Conservation (phyloP, 2,329 filamentous ascomycete species). For the Fonsecaea nubica region DNA sequence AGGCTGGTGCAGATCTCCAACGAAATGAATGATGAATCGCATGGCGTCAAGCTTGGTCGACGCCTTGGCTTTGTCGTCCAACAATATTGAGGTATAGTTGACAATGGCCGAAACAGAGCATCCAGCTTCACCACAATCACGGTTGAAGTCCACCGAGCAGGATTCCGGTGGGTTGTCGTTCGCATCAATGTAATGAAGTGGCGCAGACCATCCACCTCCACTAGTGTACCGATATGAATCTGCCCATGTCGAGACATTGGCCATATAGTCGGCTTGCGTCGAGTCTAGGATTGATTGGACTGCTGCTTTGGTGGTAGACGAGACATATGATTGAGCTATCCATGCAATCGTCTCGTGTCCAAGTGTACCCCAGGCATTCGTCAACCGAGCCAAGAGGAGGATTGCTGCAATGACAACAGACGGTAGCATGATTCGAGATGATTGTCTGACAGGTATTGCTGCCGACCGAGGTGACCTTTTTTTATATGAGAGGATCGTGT, state of each 20-base stretch:
- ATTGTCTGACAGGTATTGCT: background rate
- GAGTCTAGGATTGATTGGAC: conserved; percentile 54
- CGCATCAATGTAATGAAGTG: conserved; percentile 43
- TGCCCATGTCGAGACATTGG: conserved; percentile 61
- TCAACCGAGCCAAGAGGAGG: conserved; percentile 86
- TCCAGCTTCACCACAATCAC: conserved; percentile 59
- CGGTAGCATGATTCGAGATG: conserved; percentile 57
- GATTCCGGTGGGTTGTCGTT: conserved; percentile 31
- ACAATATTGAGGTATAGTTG: conserved; percentile 54
- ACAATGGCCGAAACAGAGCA: conserved; percentile 61
- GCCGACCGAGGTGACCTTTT: background rate
- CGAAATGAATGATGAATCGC: conserved; percentile 59
- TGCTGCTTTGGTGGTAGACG: conserved; percentile 52
- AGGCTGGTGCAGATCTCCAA: conserved; percentile 78
- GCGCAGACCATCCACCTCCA: conserved; percentile 56
- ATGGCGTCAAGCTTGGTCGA: conserved; percentile 48
- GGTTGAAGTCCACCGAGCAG: conserved; percentile 41
- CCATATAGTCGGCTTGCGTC: conserved; percentile 55
- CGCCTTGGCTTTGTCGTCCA: conserved; percentile 44
- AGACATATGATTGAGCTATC: conserved; percentile 59
- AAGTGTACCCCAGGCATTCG: conserved; percentile 63
- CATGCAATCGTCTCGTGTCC: conserved; percentile 63
- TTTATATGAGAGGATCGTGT: background rate
- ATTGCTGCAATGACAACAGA: conserved; percentile 89
- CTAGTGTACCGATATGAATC: conserved; percentile 58